Conservation (phyloP, 768 basidiomycete genomes). For the Pleurotus tuoliensis region DNA sequence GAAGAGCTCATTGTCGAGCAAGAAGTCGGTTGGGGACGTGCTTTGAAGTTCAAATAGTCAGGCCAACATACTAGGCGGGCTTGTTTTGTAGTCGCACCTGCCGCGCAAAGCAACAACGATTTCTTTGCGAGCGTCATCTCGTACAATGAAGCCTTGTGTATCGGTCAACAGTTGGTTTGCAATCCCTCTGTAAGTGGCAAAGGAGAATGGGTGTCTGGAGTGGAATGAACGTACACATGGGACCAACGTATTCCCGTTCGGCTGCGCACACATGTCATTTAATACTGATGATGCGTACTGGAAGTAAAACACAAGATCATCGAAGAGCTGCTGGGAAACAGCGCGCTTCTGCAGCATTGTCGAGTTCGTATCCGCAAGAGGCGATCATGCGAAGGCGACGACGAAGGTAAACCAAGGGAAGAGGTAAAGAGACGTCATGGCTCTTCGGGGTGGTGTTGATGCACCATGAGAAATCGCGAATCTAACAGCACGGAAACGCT, state of each 20-base stretch:
- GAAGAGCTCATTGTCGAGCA: conserved; percentile 38
- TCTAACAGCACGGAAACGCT: too few relatives aligned
- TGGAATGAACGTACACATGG: conserved; percentile 19
- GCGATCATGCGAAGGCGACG: too few relatives aligned
- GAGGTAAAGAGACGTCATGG: too few relatives aligned
- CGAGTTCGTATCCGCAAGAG: too few relatives aligned
- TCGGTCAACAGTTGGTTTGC: conserved; percentile 37
- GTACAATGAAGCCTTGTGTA: conserved; percentile 46
- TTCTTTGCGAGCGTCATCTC: conserved; percentile 41
- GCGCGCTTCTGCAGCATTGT: not conserved
- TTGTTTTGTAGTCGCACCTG: conserved; percentile 29
- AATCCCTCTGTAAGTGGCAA: not conserved
- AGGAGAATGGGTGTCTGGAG: not conserved
- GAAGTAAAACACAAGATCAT: conserved; percentile 48
- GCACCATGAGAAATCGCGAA: too few relatives aligned
- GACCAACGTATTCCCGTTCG: conserved; percentile 46
- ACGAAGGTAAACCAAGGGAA: too few relatives aligned
- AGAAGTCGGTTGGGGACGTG: conserved; percentile 34
- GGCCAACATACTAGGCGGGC: too few relatives aligned
- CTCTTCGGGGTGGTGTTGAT: too few relatives aligned
- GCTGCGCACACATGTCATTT: conserved; percentile 37
- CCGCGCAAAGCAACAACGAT: conserved; percentile 47
- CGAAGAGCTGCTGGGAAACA: conserved; percentile 23
- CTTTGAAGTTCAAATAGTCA: conserved; percentile 17
- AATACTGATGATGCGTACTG: conserved; percentile 55